Evolutionary conservation across 2,329 filamentous ascomycete genomes (phyloP).

Genomic region (Sclerotinia borealis): DNA sequence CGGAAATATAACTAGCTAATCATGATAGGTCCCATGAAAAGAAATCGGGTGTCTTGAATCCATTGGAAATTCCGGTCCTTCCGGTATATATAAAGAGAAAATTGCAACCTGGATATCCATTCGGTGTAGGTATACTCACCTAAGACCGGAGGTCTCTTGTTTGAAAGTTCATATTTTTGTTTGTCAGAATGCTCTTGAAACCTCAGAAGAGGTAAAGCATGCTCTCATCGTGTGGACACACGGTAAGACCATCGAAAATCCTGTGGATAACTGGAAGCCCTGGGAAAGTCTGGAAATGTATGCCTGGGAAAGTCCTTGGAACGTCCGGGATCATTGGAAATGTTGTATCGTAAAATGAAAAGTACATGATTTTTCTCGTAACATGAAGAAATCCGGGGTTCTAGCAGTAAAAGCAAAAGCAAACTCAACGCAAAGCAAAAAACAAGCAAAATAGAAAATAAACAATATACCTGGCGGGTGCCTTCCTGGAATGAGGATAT

Average conservation of each 20-base stretch:
- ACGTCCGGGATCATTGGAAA: slow-evolving; percentile 10
- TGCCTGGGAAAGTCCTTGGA: slow-evolving; percentile 10
- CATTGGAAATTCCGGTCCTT: background rate
- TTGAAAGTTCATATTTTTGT: slow-evolving; percentile 7
- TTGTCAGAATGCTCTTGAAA: background rate
- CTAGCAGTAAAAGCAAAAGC: slow-evolving; percentile 15
- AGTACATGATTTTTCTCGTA: slow-evolving; percentile 27
- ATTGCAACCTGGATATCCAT: background rate
- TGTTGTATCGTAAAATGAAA: slow-evolving; percentile 18
- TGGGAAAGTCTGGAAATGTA: background rate
- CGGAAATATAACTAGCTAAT: background rate
- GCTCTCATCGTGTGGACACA: slow-evolving; percentile 6
- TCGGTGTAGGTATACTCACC: slow-evolving; percentile 8
- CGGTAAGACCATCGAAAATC: background rate
- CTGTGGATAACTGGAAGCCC: background rate
- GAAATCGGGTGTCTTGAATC: background rate
- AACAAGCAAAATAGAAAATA: slow-evolving; percentile 18
- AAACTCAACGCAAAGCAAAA: slow-evolving; percentile 11
- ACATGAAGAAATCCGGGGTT: slow-evolving; percentile 22
- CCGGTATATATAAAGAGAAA: slow-evolving; percentile 9
- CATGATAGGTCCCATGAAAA: background rate
- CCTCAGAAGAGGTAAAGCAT: background rate
- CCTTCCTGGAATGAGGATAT: slow-evolving; percentile 27
- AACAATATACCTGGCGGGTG: slow-evolving; percentile 32
- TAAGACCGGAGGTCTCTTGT: slow-evolving; percentile 8